Evolutionary conservation across 306 rosid species (phyloP).

Genomic region (Cucumis cinereus): DNA sequence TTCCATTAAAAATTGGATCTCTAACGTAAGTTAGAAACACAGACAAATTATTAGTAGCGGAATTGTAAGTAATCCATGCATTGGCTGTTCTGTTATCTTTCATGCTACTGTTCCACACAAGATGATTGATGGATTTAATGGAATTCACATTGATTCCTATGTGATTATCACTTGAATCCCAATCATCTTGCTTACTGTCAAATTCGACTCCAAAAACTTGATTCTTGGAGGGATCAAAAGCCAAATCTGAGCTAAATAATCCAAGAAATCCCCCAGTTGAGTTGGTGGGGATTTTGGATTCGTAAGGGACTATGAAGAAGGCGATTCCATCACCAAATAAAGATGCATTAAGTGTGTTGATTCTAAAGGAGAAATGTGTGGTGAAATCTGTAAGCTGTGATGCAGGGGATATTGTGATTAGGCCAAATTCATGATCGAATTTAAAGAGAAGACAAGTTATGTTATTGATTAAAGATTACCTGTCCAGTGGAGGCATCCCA

Average conservation of each 20-base stretch:
- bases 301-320: conserved; percentile 50
- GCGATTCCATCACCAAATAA: conserved; percentile 44
- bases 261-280: conserved; percentile 58
- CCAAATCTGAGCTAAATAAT: conserved; percentile 20
- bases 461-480: background rate
- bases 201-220: conserved; percentile 64
- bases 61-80: conserved; percentile 56
- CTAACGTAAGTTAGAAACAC: conserved; percentile 42
- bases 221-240: conserved; percentile 19
- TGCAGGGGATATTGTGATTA: background rate
- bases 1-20: conserved; percentile 22
- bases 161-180: conserved; percentile 57
- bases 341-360: conserved; percentile 8
- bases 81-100: conserved; percentile 32
- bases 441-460: background rate
- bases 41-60: conserved; percentile 37
- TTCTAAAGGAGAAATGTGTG: conserved; percentile 58
- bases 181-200: conserved; percentile 25
- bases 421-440: background rate
- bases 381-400: conserved; percentile 22
- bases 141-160: conserved; percentile 61
- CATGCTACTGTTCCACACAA: conserved; percentile 36
- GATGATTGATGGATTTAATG: conserved; percentile 25
- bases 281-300: conserved; percentile 28
- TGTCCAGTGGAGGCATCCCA: conserved; percentile 34